A percentile compares a stretch with the other conserved stretches of the same genome.
Conservation (phyloP, 1,139 yeast genomes). For the Magnusiomyces magnusii region DNA sequence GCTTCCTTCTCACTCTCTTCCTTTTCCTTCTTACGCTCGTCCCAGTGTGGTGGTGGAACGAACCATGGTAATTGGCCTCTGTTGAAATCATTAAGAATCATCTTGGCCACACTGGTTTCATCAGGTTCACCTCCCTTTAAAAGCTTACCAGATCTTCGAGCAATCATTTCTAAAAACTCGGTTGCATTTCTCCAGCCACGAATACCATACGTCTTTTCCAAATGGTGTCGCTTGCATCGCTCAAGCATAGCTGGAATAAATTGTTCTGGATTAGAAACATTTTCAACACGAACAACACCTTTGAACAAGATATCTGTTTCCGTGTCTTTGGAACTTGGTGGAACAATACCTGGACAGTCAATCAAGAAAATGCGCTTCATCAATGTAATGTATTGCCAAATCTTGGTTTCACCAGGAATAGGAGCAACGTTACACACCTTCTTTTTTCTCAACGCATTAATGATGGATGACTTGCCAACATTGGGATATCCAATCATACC, state of each 20-base stretch:
- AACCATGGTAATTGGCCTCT: constrained; percentile 99
- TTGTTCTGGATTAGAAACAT: constrained; percentile 92
- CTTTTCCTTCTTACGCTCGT: constrained; percentile 24
- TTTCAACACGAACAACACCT: constrained; percentile 97
- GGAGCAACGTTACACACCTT: constrained; percentile 98
- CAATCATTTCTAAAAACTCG: constrained; percentile 83
- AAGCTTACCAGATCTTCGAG: constrained; percentile 86
- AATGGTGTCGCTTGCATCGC: constrained; percentile 82
- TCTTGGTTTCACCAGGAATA: constrained; percentile 98
- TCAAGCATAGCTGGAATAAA: constrained; percentile 80
- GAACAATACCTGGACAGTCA: constrained; percentile 99
- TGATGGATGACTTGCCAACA: constrained; percentile 93
- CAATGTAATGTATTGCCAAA: constrained; percentile 96
- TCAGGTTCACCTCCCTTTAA: constrained; percentile 98
- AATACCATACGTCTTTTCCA: constrained; percentile 92
- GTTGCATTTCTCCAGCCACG: constrained; percentile 84
- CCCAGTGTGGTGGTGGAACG: constrained; percentile 74
- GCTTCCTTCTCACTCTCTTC: constrained; percentile 5
- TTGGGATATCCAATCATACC: constrained; percentile 98
- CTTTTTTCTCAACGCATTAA: constrained; percentile 86
- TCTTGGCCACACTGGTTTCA: constrained; percentile 86
- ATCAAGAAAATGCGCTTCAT: constrained; percentile 93
- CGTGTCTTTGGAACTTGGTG: constrained; percentile 82
- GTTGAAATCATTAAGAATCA: constrained; percentile 86
- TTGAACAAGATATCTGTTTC: constrained; percentile 92